A percentile compares a stretch with the other conserved stretches of the same genome.
Conservation (phyloP, 257 asterid species). For the Petunia secreta region DNA sequence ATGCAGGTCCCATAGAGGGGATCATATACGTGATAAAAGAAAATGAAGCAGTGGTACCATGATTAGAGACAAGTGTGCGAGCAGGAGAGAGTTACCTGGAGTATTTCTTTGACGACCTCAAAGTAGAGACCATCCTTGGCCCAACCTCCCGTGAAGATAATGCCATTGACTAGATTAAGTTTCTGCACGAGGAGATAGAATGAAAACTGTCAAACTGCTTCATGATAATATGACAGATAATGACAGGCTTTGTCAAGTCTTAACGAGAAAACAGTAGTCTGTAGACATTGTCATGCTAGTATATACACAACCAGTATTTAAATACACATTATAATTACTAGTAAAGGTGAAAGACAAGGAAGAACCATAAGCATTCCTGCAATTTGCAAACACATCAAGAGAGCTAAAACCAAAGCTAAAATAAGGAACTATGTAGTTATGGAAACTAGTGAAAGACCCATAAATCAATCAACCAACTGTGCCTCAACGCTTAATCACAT, state of each 20-base stretch:
- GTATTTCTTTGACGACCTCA: constrained; percentile 63
- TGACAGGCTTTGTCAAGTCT: constrained; percentile 13
- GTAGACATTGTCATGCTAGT: background rate
- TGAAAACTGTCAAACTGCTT: constrained; percentile 26
- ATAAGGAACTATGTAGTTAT: background rate
- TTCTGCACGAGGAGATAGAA: constrained; percentile 60
- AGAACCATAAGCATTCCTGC: background rate
- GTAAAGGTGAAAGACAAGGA: background rate
- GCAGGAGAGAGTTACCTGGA: constrained; percentile 55
- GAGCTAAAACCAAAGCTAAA: background rate
- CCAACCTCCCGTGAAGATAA: constrained; percentile 95
- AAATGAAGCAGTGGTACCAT: background rate
- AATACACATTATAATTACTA: background rate
- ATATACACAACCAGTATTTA: background rate
- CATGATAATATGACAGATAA: constrained; percentile 14
- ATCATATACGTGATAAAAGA: background rate
- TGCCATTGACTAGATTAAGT: constrained; percentile 86
- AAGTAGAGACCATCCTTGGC: constrained; percentile 73
- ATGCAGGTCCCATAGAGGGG: background rate
- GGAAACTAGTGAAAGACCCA: background rate
- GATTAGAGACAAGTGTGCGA: background rate
- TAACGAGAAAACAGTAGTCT: background rate
- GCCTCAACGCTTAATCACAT: background rate
- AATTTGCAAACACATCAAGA: background rate
- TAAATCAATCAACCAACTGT: background rate